Base-by-base conservation (phyloP, 768 basidiomycete species). In the Termitomyces sp. region DNA sequence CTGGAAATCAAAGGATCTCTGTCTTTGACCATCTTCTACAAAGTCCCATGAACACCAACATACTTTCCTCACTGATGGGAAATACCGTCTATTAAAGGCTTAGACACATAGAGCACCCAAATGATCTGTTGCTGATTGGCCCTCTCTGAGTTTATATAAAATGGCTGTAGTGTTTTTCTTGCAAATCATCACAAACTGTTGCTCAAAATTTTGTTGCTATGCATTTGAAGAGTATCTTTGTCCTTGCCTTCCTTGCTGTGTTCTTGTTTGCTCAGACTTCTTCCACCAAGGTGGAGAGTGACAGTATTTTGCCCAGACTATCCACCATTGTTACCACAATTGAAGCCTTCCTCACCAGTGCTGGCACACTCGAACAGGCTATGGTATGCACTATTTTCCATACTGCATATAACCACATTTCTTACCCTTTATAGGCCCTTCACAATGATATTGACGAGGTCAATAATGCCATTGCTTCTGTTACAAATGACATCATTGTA, bases 231-330 rank as follows among this genome's bases (percentile, higher is more conserved):
- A 55, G 57, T 19, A 39, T 72, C 60, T 51, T 66, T 52, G 51
- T 70, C 52, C 55, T 71, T 34, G 66, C 68, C 30, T 61, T 58
- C 30, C 52, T 70, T 54, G 61, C 59, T 14, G 51, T 64, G 41
- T 61, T 62, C n/a, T 55, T 62, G 17, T 61, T 68, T 16, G 66
- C 65, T 8, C n/a, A n/a, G n/a, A n/a, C n/a, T n/a, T n/a, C n/a
- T n/a, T n/a, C n/a, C n/a, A n/a, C n/a, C n/a, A n/a, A 67, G 28
- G 68, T 76, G 28, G 49, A 68, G 55, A 39, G 59, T 14, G 75
- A 73, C 63, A 63, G 44, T 9, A 59, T 19, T n/a, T 75, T 51
- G 47, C 65, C 3, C 57, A 65, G 12, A 61, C 63, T 40, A 59
- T 70, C 64, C 14, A 59, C 59, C 27, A 66, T 75, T 16, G 65